Conservation (phyloP, 2,329 filamentous ascomycete genomes). For the Myriosclerotinia scirpicola region DNA sequence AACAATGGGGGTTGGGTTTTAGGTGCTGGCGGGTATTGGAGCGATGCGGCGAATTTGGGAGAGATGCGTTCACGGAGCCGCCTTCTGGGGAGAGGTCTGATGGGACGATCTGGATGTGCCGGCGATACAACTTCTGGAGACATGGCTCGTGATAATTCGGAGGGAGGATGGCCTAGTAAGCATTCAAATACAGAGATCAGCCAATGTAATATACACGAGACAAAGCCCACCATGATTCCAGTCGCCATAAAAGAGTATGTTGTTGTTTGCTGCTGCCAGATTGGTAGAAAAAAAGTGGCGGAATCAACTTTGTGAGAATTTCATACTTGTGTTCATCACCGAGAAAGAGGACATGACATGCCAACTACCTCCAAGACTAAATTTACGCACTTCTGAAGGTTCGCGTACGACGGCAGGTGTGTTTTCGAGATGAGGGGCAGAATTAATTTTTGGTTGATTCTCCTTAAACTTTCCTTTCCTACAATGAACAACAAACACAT, state of each 20-base stretch:
- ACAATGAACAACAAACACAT: slow-evolving; percentile 20
- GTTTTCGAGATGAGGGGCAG: slow-evolving; percentile 15
- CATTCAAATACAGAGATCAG: slow-evolving; percentile 25
- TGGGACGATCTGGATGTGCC: slow-evolving; percentile 80
- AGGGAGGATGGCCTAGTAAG: slow-evolving; percentile 37
- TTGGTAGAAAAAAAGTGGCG: slow-evolving; percentile 8
- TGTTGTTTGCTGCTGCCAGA: slow-evolving; percentile 15
- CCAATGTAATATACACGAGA: slow-evolving; percentile 23
- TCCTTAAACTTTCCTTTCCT: slow-evolving; percentile 18
- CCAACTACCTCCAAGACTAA: slow-evolving; percentile 20
- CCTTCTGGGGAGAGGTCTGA: slow-evolving; percentile 87
- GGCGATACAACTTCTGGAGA: slow-evolving; percentile 75
- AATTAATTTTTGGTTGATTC: slow-evolving; percentile 6
- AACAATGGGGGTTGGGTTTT: slow-evolving; percentile 72
- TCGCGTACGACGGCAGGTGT: slow-evolving; percentile 8
- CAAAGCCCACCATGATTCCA: slow-evolving; percentile 21
- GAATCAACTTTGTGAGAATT: slow-evolving; percentile 21
- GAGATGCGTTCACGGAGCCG: slow-evolving; percentile 85
- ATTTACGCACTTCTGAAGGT: slow-evolving; percentile 17
- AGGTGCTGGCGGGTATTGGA: slow-evolving; percentile 78
- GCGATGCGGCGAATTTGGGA: slow-evolving; percentile 77
- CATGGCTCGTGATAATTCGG: slow-evolving; percentile 49
- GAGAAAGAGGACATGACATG: slow-evolving; percentile 22
- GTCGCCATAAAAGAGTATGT: neutral
- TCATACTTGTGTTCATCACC: slow-evolving; percentile 26